A percentile compares a stretch with the other conserved stretches of the same genome.
phyloP scores from a whole-genome alignment of 148 eudicot species.

The Chenopodium album region DNA sequence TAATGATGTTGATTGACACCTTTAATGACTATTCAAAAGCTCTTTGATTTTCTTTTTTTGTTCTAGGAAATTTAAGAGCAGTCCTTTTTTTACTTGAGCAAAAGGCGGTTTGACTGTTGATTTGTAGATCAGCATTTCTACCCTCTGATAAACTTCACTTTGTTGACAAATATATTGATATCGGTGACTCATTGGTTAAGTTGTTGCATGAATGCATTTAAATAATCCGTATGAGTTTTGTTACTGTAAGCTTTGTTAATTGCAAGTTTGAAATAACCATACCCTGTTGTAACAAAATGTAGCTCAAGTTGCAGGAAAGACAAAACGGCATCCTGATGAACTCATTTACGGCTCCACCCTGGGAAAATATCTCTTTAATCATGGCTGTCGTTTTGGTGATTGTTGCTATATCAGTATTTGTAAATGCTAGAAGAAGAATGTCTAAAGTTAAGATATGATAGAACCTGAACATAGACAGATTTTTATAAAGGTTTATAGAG shows the following conservation, averaged over 20 bases:
- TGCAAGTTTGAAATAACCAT: not conserved
- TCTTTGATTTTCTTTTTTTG: no score
- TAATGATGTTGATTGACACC: not conserved
- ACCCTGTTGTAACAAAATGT: not conserved
- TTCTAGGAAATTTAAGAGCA: no score
- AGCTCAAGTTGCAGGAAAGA: constrained; percentile 47
- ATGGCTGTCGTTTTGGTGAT: constrained; percentile 29
- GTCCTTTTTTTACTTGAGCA: no score
- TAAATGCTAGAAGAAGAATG: constrained; percentile 64
- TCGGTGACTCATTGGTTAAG: not conserved
- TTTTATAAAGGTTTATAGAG: not conserved
- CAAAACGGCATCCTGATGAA: constrained; percentile 23
- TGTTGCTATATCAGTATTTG: constrained; percentile 37
- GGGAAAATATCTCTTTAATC: constrained; percentile 39
- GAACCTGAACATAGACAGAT: not conserved
- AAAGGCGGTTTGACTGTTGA: not conserved
- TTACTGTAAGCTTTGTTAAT: not conserved
- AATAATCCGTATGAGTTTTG: not conserved
- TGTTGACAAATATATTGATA: not conserved
- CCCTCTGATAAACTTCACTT: not conserved
- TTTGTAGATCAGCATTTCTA: not conserved
- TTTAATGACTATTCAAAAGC: not conserved
- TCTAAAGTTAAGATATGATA: constrained; percentile 52
- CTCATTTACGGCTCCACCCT: constrained; percentile 32
- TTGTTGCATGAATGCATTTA: not conserved